These are phyloP conservation scores for Trichosporon ovoides DNA, from an alignment of 1,284 basidiomycete species.

Conservation along the genomic window DNA sequence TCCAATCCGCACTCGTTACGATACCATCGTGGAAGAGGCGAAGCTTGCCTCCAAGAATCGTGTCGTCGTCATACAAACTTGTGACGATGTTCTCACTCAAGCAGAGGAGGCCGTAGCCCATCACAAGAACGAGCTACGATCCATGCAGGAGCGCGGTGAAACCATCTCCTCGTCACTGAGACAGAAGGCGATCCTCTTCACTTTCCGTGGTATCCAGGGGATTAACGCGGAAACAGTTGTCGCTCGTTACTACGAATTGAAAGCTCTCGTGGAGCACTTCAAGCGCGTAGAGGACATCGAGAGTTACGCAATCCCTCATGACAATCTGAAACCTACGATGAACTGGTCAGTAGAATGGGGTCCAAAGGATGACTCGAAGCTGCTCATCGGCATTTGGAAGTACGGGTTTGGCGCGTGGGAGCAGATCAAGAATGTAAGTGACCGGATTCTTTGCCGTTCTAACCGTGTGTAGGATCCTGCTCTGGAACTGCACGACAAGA, in stretches of 20 bases:
- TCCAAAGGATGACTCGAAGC: constrained; percentile 85
- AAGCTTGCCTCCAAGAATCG: constrained; percentile 93
- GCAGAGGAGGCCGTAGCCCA: constrained; percentile 79
- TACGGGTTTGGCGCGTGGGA: constrained; percentile 99
- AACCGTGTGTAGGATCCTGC: constrained; percentile 60
- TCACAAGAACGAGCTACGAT: constrained; percentile 72
- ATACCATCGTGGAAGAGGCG: constrained; percentile 86
- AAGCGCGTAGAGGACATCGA: constrained; percentile 62
- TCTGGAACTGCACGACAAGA: constrained; percentile 81
- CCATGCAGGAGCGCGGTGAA: constrained; percentile 73
- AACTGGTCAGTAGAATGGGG: constrained; percentile 97
- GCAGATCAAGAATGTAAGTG: constrained; percentile 56
- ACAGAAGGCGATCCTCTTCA: constrained; percentile 83
- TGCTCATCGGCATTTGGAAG: constrained; percentile 86
- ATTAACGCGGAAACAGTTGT: constrained; percentile 98
- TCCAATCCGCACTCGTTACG: constrained; percentile 90
- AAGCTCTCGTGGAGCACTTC: constrained; percentile 78
- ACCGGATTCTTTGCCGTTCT: neutral
- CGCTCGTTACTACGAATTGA: constrained; percentile 81
- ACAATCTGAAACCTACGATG: constrained; percentile 85
- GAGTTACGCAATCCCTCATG: constrained; percentile 80
- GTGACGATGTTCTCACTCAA: constrained; percentile 85
- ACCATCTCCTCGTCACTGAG: constrained; percentile 53
- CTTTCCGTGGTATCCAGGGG: constrained; percentile 80
- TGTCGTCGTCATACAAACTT: constrained; percentile 80